These are phyloP conservation scores for Rauvolfia tetraphylla DNA, from an alignment of 257 asterid species.

Conservation along the genomic window DNA sequence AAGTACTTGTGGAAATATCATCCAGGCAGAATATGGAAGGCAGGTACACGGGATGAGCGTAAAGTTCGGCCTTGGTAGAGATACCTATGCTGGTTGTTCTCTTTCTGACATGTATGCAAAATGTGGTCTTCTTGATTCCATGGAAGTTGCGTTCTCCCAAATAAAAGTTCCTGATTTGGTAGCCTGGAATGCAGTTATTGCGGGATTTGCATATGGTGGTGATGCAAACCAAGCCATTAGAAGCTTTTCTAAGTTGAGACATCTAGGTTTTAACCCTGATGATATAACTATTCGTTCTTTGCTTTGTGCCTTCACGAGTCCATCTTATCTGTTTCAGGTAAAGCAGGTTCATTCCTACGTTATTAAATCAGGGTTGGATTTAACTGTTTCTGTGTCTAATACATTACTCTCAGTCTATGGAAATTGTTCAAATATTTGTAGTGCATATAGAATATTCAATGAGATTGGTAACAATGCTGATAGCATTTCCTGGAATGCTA, in stretches of 20 bases:
- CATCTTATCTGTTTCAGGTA: constrained; percentile 45
- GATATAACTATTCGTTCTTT: constrained; percentile 61
- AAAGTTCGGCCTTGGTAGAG: constrained; percentile 47
- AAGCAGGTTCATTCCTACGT: constrained; percentile 60
- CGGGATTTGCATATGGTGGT: constrained; percentile 57
- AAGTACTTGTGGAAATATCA: constrained; percentile 56
- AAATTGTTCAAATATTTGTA: constrained; percentile 43
- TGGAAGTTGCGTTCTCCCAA: constrained; percentile 48
- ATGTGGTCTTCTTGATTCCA: constrained; percentile 52
- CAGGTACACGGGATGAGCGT: constrained; percentile 62
- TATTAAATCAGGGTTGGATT: constrained; percentile 44
- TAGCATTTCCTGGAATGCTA: constrained; percentile 76
- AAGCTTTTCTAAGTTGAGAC: constrained; percentile 60
- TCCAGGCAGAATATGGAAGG: constrained; percentile 48
- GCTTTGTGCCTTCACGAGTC: constrained; percentile 52
- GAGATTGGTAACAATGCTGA: constrained; percentile 45
- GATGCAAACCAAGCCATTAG: constrained; percentile 48
- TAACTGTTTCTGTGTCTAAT: constrained; percentile 53
- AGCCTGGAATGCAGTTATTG: constrained; percentile 68
- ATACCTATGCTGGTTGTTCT: constrained; percentile 62
- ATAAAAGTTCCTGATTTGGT: constrained; percentile 52
- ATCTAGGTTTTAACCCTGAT: constrained; percentile 41
- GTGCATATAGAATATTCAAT: constrained; percentile 48
- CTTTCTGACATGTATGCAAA: constrained; percentile 78
- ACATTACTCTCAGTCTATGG: constrained; percentile 66